Base-by-base conservation (phyloP, 2,329 filamentous ascomycete genomes). In the Kalaharituber pfeilii region DNA sequence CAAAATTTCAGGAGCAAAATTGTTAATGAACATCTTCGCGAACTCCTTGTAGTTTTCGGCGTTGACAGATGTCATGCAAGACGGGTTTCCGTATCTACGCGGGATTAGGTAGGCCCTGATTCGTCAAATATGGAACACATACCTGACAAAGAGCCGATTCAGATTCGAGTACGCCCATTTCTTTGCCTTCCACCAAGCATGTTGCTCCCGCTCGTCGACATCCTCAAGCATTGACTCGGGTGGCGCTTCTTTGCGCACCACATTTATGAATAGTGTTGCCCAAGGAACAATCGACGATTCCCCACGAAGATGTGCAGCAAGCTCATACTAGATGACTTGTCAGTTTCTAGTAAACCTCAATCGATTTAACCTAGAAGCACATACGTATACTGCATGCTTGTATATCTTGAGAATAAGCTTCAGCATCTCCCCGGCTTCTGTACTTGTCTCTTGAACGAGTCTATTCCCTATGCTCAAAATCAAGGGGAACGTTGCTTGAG, bases 151-250 rank as follows among this genome's bases (percentile, higher is more conserved):
- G 18, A 98, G 78, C 59, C 91, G 79, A 72, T 98, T 98, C 63
- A 98, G 71, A 69, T 96, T 96, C 65, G 91, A 94, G 69, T 95
- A 98, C 13, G 89, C 84, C 91, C 91, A 96, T 71, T 98, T 98
- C 80, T 96, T 96, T 60, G 88, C 85, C 74, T 96, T 98, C 89
- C 89, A 98, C 89, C 91, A 98, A 69, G 95, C 87, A 67, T 94
- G 88, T 64, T 82, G 78, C 69, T 96, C 91, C 55, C 91, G 80
- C 66, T 96, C 89, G 56, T 86, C 80, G 52, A 82, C 71, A 57
- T 85, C 85, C 57, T 93, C 86, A 55, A 74, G 69, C 76, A 96
- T 81, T 30, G 88, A 82, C 62, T 75, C 80, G 54, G 83, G 76
- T 3, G 91, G 91, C 30, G 85, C 80, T 22, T 81, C 73, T 70